Evolutionary conservation across 306 rosid genomes (phyloP).

Genomic region (Prunus fruticosa): DNA sequence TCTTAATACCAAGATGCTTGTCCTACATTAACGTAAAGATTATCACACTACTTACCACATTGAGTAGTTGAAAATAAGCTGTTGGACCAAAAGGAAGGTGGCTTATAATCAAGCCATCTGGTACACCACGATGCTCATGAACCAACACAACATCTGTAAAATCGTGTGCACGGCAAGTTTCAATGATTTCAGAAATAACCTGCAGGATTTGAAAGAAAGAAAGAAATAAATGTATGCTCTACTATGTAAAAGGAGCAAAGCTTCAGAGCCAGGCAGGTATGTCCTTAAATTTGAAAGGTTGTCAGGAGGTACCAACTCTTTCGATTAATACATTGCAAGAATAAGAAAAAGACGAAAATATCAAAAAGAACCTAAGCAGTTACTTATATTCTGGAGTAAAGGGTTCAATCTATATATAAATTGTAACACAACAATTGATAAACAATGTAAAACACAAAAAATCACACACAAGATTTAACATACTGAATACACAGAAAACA

Average conservation of each 20-base stretch:
- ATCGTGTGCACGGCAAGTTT: slow-evolving; percentile 81
- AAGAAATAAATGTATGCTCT: not conserved
- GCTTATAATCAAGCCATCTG: slow-evolving; percentile 82
- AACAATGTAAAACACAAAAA: not conserved
- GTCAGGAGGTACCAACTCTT: not conserved
- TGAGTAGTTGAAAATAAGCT: slow-evolving; percentile 81
- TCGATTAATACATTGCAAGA: not conserved
- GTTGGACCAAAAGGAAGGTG: slow-evolving; percentile 95
- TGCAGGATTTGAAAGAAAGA: slow-evolving; percentile 20
- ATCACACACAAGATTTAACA: not conserved
- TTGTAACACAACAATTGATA: not conserved
- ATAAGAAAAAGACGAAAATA: not conserved
- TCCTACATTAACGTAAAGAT: not conserved
- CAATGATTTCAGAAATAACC: slow-evolving; percentile 90
- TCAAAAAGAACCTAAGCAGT: too few species aligned
- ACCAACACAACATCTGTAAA: slow-evolving; percentile 82
- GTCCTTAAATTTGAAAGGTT: not conserved
- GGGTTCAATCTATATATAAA: not conserved
- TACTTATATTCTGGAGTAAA: not conserved
- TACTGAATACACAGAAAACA: not conserved
- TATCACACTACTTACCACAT: slow-evolving; percentile 62
- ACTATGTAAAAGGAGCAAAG: not conserved
- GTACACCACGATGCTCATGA: slow-evolving; percentile 96
- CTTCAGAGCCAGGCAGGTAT: not conserved
- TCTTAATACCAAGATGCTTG: not conserved